Base-by-base conservation (phyloP, 352 stramenopile species). In the Phytophthora idaei region DNA sequence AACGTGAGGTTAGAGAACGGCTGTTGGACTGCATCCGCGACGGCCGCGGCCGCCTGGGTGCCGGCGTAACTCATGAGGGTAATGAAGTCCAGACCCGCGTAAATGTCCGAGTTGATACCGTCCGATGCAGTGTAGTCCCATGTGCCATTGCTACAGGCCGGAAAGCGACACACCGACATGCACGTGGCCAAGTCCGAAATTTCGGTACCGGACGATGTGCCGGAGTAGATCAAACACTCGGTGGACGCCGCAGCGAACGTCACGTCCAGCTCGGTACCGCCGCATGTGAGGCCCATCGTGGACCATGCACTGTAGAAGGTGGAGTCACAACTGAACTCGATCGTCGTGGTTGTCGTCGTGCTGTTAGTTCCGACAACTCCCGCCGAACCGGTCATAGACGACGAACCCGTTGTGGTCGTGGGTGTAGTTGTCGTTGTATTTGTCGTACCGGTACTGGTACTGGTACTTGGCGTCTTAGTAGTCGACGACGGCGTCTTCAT, bases 141-240 rank as follows among this genome's bases (percentile, higher is more conserved):
- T 64, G 64, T 76, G 52, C 79, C 83, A 41, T 92, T 85, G 29
- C 56, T 63, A 56, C 88, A 95, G 11, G 77, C 85, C 21, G 88
- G 88, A 68, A 95, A 93, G 47, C 80, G 77, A 45, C 88, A 95
- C n/a, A 90, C 76, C 12, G 85, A 93, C 70, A 95, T 77, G 56
- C 88, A 95, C 10, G 86, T 77, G 25, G 80, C 75, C 64, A 92
- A 57, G 63, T 90, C 77, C 10, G 80, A 76, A 27, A 93, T 72
- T 0, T 67, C 54, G 1, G 72, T 72, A 25, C 79, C 73, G 0
- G 80, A 78, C 27, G 87, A 78, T 1, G 78, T 63, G 10, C 88
- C 88, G 4, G 75, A 82, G 82, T 95, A 95, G 46, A 93, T 93
- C 11, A 90, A 68, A 61, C 88, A 95, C 64, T 92, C 73, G 15